phyloP scores from a whole-genome alignment of 805 yeast species.

The Spathaspora passalidarum region DNA sequence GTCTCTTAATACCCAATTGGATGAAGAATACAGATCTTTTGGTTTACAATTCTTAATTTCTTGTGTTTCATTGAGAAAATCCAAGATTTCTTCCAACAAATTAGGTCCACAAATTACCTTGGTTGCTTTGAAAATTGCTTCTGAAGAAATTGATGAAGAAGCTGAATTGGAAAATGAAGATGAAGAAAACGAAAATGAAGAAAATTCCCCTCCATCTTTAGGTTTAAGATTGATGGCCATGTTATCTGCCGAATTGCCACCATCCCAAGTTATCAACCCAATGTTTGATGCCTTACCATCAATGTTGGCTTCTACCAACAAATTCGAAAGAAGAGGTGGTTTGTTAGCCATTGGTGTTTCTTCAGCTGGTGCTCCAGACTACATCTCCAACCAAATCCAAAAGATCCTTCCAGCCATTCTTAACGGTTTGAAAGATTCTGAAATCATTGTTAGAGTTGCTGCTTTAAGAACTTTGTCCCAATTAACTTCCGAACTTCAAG shows the following conservation, averaged over 20 bases:
- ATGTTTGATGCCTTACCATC: conserved; percentile 62
- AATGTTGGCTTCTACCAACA: conserved; percentile 55
- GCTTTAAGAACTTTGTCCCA: conserved; percentile 79
- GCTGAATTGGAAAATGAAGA: conserved; percentile 75
- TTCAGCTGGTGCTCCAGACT: conserved; percentile 94
- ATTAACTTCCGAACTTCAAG: conserved; percentile 82
- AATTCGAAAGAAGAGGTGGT: conserved; percentile 83
- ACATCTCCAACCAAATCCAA: conserved; percentile 68
- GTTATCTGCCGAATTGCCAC: conserved; percentile 83
- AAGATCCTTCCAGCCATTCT: conserved; percentile 71
- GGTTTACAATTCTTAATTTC: conserved; percentile 83
- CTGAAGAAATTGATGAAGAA: conserved; percentile 74
- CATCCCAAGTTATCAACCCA: conserved; percentile 84
- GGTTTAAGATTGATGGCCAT: conserved; percentile 78
- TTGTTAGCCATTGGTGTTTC: conserved; percentile 77
- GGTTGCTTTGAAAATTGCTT: conserved; percentile 71
- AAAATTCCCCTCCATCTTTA: conserved; percentile 70
- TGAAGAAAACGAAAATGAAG: conserved; percentile 93
- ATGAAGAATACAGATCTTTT: conserved; percentile 78
- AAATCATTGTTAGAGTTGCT: conserved; percentile 75
- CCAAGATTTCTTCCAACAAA: conserved; percentile 74
- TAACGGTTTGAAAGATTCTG: conserved; percentile 72
- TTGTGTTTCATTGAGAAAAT: conserved; percentile 74
- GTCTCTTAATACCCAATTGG: conserved; percentile 60
- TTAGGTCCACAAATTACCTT: conserved; percentile 78